Evolutionary conservation across 1,284 basidiomycete genomes (phyloP).

Genomic region (Chondrostereum purpureum): DNA sequence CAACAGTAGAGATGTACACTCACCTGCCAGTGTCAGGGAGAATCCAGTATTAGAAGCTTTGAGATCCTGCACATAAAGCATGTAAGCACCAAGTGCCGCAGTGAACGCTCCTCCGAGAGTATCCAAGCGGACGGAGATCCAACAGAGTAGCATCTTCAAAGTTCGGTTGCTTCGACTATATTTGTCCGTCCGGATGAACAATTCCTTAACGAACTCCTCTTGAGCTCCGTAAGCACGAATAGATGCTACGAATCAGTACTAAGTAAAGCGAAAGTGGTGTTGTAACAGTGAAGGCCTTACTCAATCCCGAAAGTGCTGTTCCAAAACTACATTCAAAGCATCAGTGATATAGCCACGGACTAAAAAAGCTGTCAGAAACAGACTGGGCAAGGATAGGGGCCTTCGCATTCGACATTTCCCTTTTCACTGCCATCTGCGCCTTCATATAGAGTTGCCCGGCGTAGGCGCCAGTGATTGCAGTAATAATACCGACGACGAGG

Average conservation of each 20-base stretch:
- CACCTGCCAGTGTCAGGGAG: slow-evolving; percentile 28
- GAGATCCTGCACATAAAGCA: slow-evolving; percentile 27
- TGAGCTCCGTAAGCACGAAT: slow-evolving; percentile 43
- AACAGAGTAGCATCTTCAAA: slow-evolving; percentile 42
- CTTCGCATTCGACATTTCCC: slow-evolving; percentile 66
- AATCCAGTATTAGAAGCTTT: slow-evolving; percentile 35
- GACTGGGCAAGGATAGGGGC: slow-evolving; percentile 47
- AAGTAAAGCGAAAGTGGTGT: no score
- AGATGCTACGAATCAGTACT: no score
- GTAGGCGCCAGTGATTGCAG: slow-evolving; percentile 28
- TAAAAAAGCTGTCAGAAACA: slow-evolving; percentile 56
- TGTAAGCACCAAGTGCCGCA: slow-evolving; percentile 32
- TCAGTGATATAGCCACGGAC: slow-evolving; percentile 28
- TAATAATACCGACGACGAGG: slow-evolving; percentile 26
- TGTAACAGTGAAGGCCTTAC: no score
- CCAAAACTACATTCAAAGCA: slow-evolving; percentile 44
- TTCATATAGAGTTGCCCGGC: slow-evolving; percentile 42
- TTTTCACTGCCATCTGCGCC: slow-evolving; percentile 17
- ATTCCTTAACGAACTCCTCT: slow-evolving; percentile 29
- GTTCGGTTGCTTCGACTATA: slow-evolving; percentile 31
- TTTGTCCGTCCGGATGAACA: slow-evolving; percentile 29
- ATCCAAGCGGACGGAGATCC: slow-evolving; percentile 43
- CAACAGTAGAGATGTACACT: not conserved
- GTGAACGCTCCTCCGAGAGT: slow-evolving; percentile 34
- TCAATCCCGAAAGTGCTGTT: slow-evolving; percentile 59